phyloP scores from a whole-genome alignment of 2,329 filamentous ascomycete genomes.

The Neofusicoccum ribis region DNA sequence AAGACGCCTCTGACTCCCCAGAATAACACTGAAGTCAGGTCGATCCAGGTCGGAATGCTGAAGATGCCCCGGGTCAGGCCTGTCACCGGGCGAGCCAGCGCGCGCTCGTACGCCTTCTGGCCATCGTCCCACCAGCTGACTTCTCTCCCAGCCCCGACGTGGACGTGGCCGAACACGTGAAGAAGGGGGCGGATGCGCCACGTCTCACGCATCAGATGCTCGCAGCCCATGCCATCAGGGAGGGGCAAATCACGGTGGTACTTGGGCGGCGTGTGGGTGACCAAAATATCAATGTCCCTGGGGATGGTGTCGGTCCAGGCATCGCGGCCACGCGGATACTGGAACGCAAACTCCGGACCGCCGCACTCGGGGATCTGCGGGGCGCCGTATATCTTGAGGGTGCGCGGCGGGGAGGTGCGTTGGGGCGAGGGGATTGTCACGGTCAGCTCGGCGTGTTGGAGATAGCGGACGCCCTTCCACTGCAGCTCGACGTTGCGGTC shows the following conservation, averaged over 20 bases:
- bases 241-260: conserved; percentile 65
- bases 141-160: conserved; percentile 71
- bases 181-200: conserved; percentile 70
- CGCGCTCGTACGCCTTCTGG: conserved; percentile 70
- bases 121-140: conserved; percentile 72
- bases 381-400: conserved; percentile 74
- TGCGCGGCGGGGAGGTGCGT: conserved; percentile 39
- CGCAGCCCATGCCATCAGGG: conserved; percentile 67
- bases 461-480: conserved; percentile 70
- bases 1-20: conserved; percentile 58
- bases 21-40: conserved; percentile 51
- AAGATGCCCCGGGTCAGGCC: conserved; percentile 41
- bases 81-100: conserved; percentile 47
- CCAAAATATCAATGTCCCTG: conserved; percentile 69
- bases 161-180: conserved; percentile 84
- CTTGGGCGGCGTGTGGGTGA: conserved; percentile 79
- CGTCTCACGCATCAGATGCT: conserved; percentile 67
- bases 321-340: conserved; percentile 65
- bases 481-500: conserved; percentile 61
- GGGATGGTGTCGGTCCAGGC: conserved; percentile 75
- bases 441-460: conserved; percentile 67
- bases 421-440: conserved; percentile 54
- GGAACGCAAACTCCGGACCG: conserved; percentile 72
- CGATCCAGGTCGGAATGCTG: conserved; percentile 50
- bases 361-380: conserved; percentile 78